A percentile compares a stretch with the other conserved stretches of the same genome.
phyloP scores from a whole-genome alignment of 208 protist species.

The Leishmania lainsoni region DNA sequence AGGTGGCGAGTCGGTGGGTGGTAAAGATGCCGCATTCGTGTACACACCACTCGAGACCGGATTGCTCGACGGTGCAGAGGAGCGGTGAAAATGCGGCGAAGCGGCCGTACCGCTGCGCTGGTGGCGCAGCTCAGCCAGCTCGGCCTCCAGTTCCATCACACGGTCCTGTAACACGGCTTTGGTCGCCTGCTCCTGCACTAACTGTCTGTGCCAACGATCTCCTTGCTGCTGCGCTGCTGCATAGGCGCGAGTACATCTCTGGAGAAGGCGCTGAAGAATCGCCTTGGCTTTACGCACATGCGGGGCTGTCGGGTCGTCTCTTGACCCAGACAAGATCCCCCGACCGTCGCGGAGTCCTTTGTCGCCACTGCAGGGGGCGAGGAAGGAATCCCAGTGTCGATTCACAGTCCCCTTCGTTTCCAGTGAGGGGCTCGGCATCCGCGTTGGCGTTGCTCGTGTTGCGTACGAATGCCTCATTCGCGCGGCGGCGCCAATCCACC shows the following conservation, averaged over 20 bases:
- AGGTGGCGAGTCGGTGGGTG: neutral
- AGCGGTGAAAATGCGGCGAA: neutral
- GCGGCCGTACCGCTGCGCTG: neutral
- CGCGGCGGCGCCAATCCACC: slow-evolving; percentile 30
- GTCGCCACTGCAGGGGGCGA: neutral
- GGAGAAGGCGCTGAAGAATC: slow-evolving; percentile 24
- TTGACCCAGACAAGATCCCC: neutral
- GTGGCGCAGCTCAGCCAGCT: slow-evolving; percentile 19
- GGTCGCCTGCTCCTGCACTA: slow-evolving; percentile 18
- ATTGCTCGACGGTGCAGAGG: neutral
- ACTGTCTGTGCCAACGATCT: slow-evolving; percentile 20
- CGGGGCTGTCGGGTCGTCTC: slow-evolving; percentile 17
- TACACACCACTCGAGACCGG: neutral
- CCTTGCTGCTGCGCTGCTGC: slow-evolving; percentile 20
- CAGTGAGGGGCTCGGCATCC: neutral
- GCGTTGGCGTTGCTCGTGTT: neutral
- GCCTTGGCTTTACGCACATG: slow-evolving; percentile 9
- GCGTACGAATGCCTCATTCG: slow-evolving; percentile 14
- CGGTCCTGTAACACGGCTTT: slow-evolving; percentile 21
- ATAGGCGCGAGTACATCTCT: slow-evolving; percentile 28
- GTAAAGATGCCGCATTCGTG: neutral
- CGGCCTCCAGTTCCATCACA: slow-evolving; percentile 23
- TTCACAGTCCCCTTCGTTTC: neutral
- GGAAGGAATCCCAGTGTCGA: neutral
- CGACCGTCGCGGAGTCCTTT: neutral